Evolutionary conservation across 202 grass and related monocot species (phyloP).

Genomic region (Bolboschoenoplectus hybrid): DNA sequence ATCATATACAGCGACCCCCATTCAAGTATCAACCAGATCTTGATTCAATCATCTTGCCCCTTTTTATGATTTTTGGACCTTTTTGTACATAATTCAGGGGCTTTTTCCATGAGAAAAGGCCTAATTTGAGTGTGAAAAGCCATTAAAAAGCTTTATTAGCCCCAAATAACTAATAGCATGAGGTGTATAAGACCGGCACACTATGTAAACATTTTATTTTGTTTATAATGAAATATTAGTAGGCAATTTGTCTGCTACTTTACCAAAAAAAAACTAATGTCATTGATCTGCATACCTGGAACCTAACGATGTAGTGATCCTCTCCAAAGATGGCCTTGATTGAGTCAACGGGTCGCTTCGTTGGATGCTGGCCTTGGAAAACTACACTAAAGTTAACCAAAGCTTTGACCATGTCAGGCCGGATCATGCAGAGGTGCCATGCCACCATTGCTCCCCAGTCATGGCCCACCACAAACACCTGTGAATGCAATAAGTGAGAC

Average conservation of each 20-base stretch:
- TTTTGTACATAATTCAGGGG: not conserved
- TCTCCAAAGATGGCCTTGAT: constrained; percentile 63
- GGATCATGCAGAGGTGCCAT: constrained; percentile 80
- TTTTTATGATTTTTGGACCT: not conserved
- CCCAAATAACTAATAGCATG: not conserved
- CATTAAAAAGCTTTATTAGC: not conserved
- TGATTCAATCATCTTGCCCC: not conserved
- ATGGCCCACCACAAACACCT: constrained; percentile 88
- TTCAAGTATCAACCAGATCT: constrained; percentile 13
- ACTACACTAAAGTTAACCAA: constrained; percentile 74
- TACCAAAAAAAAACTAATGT: not conserved
- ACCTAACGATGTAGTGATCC: constrained; percentile 79
- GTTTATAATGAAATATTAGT: too few species aligned
- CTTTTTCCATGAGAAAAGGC: not conserved
- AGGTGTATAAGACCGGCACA: too few species aligned
- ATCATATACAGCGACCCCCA: not conserved
- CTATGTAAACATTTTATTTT: too few species aligned
- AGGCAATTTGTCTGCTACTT: too few species aligned
- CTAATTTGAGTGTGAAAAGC: not conserved
- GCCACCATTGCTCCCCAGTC: constrained; percentile 85
- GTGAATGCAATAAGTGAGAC: not conserved
- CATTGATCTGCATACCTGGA: constrained; percentile 56
- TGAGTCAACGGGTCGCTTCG: constrained; percentile 44
- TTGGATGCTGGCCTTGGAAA: constrained; percentile 47
- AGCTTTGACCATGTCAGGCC: constrained; percentile 74